phyloP scores from a whole-genome alignment of 2,329 filamentous ascomycete species.

The Corynespora cassiicola region DNA sequence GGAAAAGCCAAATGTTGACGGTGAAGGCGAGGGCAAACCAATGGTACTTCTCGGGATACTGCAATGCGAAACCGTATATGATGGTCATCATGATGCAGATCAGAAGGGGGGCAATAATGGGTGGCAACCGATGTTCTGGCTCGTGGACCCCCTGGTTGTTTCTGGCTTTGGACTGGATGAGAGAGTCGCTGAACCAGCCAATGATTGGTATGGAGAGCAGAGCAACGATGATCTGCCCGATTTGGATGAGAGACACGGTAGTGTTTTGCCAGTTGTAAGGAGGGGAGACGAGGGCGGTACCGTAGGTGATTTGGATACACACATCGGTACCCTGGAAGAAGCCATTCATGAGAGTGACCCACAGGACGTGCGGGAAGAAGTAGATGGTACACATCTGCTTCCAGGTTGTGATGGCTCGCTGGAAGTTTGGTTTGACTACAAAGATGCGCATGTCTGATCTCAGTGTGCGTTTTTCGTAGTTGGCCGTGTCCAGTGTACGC shows the following conservation, averaged over 20 bases:
- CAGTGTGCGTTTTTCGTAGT: constrained; percentile 6
- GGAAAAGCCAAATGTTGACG: constrained; percentile 11
- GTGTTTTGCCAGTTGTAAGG: constrained; percentile 13
- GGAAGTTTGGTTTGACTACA: constrained; percentile 9
- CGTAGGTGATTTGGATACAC: constrained; percentile 11
- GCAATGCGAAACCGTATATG: constrained; percentile 9
- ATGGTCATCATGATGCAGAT: constrained; percentile 26
- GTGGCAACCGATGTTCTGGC: constrained; percentile 46
- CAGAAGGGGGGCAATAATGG: constrained; percentile 44
- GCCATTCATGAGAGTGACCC: constrained; percentile 15
- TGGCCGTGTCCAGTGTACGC: constrained; percentile 5
- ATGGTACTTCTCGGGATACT: constrained; percentile 13
- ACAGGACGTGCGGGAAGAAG: constrained; percentile 14
- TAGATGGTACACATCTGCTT: constrained; percentile 15
- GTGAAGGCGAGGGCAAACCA: constrained; percentile 14
- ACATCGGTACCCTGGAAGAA: constrained; percentile 12
- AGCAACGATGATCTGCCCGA: constrained; percentile 31
- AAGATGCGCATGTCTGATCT: constrained; percentile 9
- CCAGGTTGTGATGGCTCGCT: constrained; percentile 8
- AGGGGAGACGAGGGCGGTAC: constrained; percentile 4
- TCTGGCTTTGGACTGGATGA: constrained; percentile 36
- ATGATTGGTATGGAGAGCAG: constrained; percentile 27
- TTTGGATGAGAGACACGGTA: constrained; percentile 11
- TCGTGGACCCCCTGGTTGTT: constrained; percentile 40
- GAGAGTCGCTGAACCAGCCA: constrained; percentile 30